Evolutionary conservation across 2,329 filamentous ascomycete genomes (phyloP).

Genomic region (Aspergillus fijiensis): DNA sequence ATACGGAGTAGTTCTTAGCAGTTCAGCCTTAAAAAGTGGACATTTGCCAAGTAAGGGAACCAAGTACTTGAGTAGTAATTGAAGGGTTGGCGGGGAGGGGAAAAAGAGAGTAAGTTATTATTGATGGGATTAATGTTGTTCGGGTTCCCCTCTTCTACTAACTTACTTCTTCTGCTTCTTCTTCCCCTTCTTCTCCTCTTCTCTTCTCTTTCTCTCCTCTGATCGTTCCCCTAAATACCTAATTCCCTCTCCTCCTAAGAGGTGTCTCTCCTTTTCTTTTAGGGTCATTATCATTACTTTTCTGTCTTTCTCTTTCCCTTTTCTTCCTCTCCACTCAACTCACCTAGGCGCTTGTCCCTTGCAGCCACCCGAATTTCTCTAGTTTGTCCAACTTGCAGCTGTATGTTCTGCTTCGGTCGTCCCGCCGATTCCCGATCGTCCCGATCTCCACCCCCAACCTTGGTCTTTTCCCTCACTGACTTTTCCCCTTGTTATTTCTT

Average conservation of each 20-base stretch:
- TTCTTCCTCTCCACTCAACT: conserved; percentile 4
- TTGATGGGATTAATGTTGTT: background rate
- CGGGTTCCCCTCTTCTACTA: background rate
- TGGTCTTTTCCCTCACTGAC: background rate
- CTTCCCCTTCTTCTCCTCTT: background rate
- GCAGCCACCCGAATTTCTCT: conserved; percentile 7
- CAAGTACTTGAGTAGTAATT: background rate
- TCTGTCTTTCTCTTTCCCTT: conserved; percentile 10
- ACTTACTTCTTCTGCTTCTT: background rate
- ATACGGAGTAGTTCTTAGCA: background rate
- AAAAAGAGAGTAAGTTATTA: background rate
- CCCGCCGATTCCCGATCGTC: conserved; percentile 6
- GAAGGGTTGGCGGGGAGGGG: background rate
- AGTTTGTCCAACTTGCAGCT: conserved; percentile 2
- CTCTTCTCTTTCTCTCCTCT: conserved; percentile 1
- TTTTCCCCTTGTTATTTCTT: background rate
- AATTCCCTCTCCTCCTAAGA: conserved; percentile 7
- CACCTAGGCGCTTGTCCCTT: background rate
- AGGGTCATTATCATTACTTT: background rate
- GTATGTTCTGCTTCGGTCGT: conserved; percentile 5
- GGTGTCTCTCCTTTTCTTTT: background rate
- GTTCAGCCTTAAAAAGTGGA: background rate
- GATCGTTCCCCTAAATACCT: background rate
- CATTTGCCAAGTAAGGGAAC: background rate
- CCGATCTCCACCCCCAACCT: conserved; percentile 8